These are phyloP conservation scores for Iberis pinnata DNA, from an alignment of 345 rosid genomes.

Conservation along the genomic window DNA sequence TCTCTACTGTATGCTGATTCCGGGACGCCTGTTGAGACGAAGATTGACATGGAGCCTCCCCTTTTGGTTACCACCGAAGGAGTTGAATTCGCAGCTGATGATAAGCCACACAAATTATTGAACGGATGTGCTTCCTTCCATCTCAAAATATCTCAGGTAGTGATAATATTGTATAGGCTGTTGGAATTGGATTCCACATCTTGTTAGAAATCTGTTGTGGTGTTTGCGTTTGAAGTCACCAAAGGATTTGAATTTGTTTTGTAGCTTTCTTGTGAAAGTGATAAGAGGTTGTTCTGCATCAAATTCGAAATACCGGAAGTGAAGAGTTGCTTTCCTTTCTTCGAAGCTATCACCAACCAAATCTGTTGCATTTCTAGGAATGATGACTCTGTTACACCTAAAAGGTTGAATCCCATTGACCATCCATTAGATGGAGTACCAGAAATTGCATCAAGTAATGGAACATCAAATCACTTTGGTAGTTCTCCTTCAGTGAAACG, in stretches of 20 bases:
- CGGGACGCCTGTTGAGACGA: slow-evolving; percentile 57
- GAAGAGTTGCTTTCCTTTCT: slow-evolving; percentile 49
- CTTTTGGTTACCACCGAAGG: slow-evolving; percentile 73
- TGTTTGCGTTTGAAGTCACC: background rate
- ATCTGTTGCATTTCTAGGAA: slow-evolving; percentile 60
- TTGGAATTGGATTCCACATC: background rate
- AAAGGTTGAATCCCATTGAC: slow-evolving; percentile 35
- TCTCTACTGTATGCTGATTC: slow-evolving; percentile 68
- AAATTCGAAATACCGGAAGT: slow-evolving; percentile 47
- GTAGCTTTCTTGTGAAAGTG: slow-evolving; percentile 82
- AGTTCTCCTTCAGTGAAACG: slow-evolving; percentile 40
- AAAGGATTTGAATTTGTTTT: slow-evolving; percentile 12
- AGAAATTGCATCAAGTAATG: slow-evolving; percentile 25
- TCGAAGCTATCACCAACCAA: slow-evolving; percentile 55
- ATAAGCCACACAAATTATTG: slow-evolving; percentile 51
- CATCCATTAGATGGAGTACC: slow-evolving; percentile 17
- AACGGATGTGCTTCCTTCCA: slow-evolving; percentile 73
- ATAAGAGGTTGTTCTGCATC: slow-evolving; percentile 61
- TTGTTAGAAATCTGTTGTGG: background rate
- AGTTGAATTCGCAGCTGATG: slow-evolving; percentile 56
- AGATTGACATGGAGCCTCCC: slow-evolving; percentile 59
- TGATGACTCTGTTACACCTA: slow-evolving; percentile 41
- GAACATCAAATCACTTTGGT: slow-evolving; percentile 35
- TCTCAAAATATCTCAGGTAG: slow-evolving; percentile 78
- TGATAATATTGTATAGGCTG: background rate